Evolutionary conservation across 805 yeast genomes (phyloP).

Genomic region (Metschnikowia peoriensis): DNA sequence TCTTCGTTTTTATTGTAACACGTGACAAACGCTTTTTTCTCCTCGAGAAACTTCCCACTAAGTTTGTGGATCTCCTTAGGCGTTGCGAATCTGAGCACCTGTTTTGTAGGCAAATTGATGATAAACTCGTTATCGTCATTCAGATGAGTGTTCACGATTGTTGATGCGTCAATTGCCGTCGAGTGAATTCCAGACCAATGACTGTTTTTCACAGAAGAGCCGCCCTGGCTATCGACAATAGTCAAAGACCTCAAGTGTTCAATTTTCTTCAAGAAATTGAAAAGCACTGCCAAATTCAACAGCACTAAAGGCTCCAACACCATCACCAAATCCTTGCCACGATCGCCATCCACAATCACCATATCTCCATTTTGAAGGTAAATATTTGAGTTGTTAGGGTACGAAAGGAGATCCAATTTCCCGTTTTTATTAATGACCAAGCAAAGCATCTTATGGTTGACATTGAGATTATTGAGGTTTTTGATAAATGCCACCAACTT

Average conservation of each 20-base stretch:
- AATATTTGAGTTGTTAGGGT: slow-evolving; percentile 63
- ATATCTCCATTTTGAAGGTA: slow-evolving; percentile 58
- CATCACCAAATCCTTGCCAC: slow-evolving; percentile 78
- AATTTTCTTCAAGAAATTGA: slow-evolving; percentile 71
- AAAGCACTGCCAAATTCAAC: slow-evolving; percentile 63
- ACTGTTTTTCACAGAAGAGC: slow-evolving; percentile 21
- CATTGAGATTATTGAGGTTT: slow-evolving; percentile 40
- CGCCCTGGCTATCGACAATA: slow-evolving; percentile 27
- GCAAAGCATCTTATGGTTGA: slow-evolving; percentile 40
- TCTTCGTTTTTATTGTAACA: slow-evolving; percentile 50
- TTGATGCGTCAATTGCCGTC: slow-evolving; percentile 32
- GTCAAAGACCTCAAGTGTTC: slow-evolving; percentile 59
- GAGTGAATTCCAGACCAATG: slow-evolving; percentile 40
- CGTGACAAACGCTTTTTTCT: slow-evolving; percentile 65
- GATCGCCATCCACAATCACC: slow-evolving; percentile 78
- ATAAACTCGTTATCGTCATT: slow-evolving; percentile 61
- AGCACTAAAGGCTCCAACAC: slow-evolving; percentile 64
- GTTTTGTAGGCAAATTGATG: slow-evolving; percentile 70
- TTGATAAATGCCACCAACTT: slow-evolving; percentile 38
- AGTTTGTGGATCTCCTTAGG: slow-evolving; percentile 65
- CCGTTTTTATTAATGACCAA: slow-evolving; percentile 62
- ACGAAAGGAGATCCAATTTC: slow-evolving; percentile 66
- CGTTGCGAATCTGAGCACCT: slow-evolving; percentile 72
- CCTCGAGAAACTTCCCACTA: slow-evolving; percentile 65
- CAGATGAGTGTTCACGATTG: slow-evolving; percentile 35